Evolutionary conservation across 257 asterid species (phyloP), one percentile per base, ranked within the genome.

Genomic region (Salvia rosmarinus): DNA sequence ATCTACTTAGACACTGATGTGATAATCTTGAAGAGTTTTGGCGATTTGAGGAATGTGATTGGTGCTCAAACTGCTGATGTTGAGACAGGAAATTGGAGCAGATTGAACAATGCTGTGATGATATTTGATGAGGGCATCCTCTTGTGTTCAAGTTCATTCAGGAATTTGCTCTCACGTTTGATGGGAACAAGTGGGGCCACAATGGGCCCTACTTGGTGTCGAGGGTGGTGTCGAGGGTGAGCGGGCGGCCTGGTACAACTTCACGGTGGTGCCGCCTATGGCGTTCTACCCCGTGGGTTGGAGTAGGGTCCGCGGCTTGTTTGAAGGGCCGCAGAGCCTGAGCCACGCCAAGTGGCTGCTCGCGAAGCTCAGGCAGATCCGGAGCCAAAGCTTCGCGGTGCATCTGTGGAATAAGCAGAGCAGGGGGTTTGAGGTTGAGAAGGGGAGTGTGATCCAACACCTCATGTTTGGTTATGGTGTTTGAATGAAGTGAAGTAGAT

Each of bases 111-210:
- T 81, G 96, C 96, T 20, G 98, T 95, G 69, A 84, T 95, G 98
- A 74, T 95, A 47, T 95, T 95, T 55, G 96, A 95, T 56, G 85
- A 72, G 87, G 86, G 2, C 99, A 94, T 76, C 96, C 89, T 64
- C 72, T 94, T 2, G 88, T 60, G n/a, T 83, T 43, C 88, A 88
- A 94, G 82, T 94, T 94, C 55, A 94, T 91, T 21, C 85, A 94
- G 65, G 99, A 94, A 75, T 94, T 91, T 61, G 96, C 98, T 0
- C 90, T 84, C 12, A 94, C 99, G 0, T 94, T 91, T 58, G 96
- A 91, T 80, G 99, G 99, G 70, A 91, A 85, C 6, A 95, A 91
- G 73, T 95, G 98, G 99, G 99, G 99, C 3, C 98, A 91, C 73
- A 95, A 95, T 57, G 99, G 99, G 8, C 99, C 98, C 65, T 95